These are phyloP conservation scores for Ceratobasidium sp. DNA, from an alignment of 1,284 basidiomycete species.

Conservation along the genomic window DNA sequence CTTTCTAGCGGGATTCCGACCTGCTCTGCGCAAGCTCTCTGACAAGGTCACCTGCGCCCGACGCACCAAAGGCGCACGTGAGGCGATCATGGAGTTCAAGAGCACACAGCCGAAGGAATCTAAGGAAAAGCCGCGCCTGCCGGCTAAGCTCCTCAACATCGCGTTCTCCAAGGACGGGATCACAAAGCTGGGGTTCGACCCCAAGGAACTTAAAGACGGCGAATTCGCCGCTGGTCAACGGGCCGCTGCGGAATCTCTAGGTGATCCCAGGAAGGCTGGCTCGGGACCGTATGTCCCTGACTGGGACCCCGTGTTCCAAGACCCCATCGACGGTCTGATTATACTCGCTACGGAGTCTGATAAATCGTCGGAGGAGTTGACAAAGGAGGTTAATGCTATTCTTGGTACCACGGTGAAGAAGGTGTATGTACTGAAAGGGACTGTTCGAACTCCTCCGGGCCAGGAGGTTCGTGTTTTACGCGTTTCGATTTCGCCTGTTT, in stretches of 20 bases:
- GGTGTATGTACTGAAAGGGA: neutral
- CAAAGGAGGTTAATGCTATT: neutral
- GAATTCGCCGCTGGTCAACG: neutral
- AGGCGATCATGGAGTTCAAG: too few relatives aligned
- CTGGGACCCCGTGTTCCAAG: neutral
- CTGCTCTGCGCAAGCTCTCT: neutral
- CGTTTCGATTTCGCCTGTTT: too few relatives aligned
- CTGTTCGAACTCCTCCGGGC: neutral
- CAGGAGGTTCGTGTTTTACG: slow-evolving; percentile 1
- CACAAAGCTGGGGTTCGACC: neutral
- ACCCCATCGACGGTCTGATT: neutral
- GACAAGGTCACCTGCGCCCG: neutral
- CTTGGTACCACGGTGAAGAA: neutral
- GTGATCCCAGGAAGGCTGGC: neutral
- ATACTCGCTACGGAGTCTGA: neutral
- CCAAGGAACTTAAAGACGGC: neutral
- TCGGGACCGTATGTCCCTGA: neutral
- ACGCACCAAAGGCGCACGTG: neutral
- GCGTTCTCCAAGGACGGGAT: slow-evolving; percentile 7
- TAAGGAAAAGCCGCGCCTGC: neutral
- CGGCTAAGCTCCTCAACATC: neutral
- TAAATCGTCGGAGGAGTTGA: neutral
- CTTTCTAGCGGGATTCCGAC: neutral
- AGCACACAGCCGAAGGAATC: too few relatives aligned
- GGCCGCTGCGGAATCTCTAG: neutral